Evolutionary conservation across 495 filamentous ascomycete species (phyloP), one percentile per base, ranked within the genome.

Genomic region (Physcia stellaris): DNA sequence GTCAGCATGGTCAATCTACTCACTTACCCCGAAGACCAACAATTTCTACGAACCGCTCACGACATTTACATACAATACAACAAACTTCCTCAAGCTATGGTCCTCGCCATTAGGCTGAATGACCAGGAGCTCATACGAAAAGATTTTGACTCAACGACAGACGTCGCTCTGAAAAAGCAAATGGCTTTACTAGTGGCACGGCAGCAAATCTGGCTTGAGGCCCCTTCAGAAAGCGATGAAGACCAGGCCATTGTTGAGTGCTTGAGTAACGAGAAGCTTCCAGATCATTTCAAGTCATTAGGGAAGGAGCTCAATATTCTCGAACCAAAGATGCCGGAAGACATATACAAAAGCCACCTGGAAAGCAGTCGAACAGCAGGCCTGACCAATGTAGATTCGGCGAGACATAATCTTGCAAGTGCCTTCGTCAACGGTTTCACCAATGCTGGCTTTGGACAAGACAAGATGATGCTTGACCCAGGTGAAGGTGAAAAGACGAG

Each of bases 261-360:
- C 45, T 62, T 96, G 21, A 82, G 79, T 57, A 99, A 95, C 59
- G 75, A 80, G 16, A 83, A 77, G 48, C 68, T 96, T 31, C 77
- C 86, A 0, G 83, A 90, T 39, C 79, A 96, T 59, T 99, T 94
- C 69, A 92, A 94, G 59, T 73, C 79, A 6, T 66, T 99, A 16
- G 90, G 75, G 28, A 95, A 95, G 60, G 90, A 96, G 51, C 71
- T 99, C 37, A 96, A 96, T 53, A 90, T 96, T 31, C 67, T 99
- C 24, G 90, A 96, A 32, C 90, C 90, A 13, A 94, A 94, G 60
- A 87, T 84, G 42, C 86, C 88, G 3, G 90, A 99, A 61, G 90
- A 99, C 53, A 99, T 99, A 49, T 99, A 99, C 70, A 99, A 99
- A 68, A 93, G 85, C 42, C 92, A 99, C 58, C 69, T 99, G 12